Evolutionary conservation across 2,329 filamentous ascomycete species (phyloP).

Genomic region (Aspergillus proliferans): DNA sequence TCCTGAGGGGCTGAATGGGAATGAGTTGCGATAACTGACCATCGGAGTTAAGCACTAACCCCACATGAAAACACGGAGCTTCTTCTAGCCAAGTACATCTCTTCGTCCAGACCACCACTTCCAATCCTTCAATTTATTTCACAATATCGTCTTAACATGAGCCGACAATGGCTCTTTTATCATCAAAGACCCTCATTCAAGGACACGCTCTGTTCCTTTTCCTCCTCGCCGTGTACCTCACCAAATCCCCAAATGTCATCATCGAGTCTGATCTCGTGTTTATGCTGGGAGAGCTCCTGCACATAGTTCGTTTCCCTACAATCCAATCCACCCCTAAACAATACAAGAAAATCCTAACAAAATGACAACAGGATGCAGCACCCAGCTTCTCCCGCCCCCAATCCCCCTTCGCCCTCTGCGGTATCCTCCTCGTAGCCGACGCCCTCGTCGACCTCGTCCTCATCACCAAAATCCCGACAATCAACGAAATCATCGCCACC

Average conservation of each 20-base stretch:
- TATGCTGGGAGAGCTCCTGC: conserved; percentile 76
- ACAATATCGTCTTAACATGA: not conserved
- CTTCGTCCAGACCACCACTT: not conserved
- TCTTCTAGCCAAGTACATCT: too few relatives aligned
- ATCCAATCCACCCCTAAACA: not conserved
- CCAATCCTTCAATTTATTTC: not conserved
- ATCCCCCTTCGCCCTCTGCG: conserved; percentile 60
- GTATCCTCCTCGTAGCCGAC: conserved; percentile 65
- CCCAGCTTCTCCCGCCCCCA: conserved; percentile 62
- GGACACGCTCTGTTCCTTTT: conserved; percentile 78
- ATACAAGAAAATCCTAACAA: conserved; percentile 5
- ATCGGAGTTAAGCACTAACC: not conserved
- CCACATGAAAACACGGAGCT: not conserved
- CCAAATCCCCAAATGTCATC: conserved; percentile 64
- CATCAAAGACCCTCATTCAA: conserved; percentile 72
- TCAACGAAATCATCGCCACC: conserved; percentile 63
- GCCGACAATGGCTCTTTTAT: conserved; percentile 68
- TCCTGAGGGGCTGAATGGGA: not conserved
- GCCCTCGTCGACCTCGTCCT: conserved; percentile 60
- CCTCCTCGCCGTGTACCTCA: conserved; percentile 75
- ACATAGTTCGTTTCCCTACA: conserved; percentile 52
- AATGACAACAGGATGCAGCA: conserved; percentile 40
- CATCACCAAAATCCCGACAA: conserved; percentile 50
- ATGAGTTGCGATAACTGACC: conserved; percentile 1
- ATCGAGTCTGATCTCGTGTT: conserved; percentile 75